Conservation (phyloP, 768 basidiomycete species). For the Pholiota conissans region DNA sequence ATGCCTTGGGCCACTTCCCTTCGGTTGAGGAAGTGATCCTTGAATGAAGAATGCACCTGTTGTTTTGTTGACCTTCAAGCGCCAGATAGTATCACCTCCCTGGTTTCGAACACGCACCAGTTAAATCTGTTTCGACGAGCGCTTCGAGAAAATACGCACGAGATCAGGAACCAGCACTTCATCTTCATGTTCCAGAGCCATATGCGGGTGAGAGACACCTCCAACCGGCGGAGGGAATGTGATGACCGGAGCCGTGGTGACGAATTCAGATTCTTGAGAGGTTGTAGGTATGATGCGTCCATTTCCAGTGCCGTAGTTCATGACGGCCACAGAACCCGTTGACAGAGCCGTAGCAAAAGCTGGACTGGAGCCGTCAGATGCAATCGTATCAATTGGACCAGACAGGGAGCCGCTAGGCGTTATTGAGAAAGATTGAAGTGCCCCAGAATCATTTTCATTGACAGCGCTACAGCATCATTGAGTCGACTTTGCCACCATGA, state of each 20-base stretch:
- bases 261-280: slow-evolving; percentile 32
- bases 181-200: slow-evolving; percentile 52
- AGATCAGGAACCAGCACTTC: slow-evolving; percentile 70
- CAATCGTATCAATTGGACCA: slow-evolving; percentile 60
- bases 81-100: slow-evolving; percentile 73
- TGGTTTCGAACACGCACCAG: slow-evolving; percentile 20
- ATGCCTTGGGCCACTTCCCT: slow-evolving; percentile 64
- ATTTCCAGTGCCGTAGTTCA: slow-evolving; percentile 62
- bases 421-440: slow-evolving; percentile 11
- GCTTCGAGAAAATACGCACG: slow-evolving; percentile 33
- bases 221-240: slow-evolving; percentile 50
- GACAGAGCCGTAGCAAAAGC: slow-evolving; percentile 51
- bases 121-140: no score
- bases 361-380: slow-evolving; percentile 46
- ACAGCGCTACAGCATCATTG: slow-evolving; percentile 43
- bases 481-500: slow-evolving; percentile 1
- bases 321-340: slow-evolving; percentile 58
- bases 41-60: slow-evolving; percentile 53
- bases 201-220: slow-evolving; percentile 64
- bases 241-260: slow-evolving; percentile 39
- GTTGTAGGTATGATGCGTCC: slow-evolving; percentile 55
- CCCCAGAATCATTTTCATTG: slow-evolving; percentile 44
- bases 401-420: slow-evolving; percentile 59
- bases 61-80: slow-evolving; percentile 44
- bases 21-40: slow-evolving; percentile 59